Evolutionary conservation across 208 protist species (phyloP).

Genomic region (Wallacemonas sp.): DNA sequence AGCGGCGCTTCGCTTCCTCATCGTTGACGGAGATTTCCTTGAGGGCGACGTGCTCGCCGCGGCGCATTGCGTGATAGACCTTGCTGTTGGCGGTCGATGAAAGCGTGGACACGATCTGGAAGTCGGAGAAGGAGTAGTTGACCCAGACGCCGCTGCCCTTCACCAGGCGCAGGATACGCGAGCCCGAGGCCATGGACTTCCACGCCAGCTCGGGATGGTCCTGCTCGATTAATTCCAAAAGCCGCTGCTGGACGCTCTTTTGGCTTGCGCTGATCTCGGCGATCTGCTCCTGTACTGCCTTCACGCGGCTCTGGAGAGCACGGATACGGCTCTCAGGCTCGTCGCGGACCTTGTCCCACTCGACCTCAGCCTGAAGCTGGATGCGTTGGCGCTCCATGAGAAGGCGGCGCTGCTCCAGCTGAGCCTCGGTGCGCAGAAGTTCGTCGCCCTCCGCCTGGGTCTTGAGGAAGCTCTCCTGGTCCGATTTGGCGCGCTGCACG

Average conservation of each 20-base stretch:
- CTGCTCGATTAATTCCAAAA: constrained; percentile 48
- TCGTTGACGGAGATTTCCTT: constrained; percentile 66
- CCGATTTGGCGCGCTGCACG: constrained; percentile 31
- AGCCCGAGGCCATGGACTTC: constrained; percentile 61
- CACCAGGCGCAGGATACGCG: constrained; percentile 54
- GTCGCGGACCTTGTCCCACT: constrained; percentile 71
- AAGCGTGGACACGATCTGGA: constrained; percentile 47
- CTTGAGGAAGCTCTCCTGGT: constrained; percentile 32
- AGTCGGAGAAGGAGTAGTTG: constrained; percentile 64
- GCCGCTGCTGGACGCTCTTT: constrained; percentile 45
- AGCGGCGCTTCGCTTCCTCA: constrained; percentile 35
- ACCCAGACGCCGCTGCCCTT: constrained; percentile 75
- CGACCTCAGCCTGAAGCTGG: constrained; percentile 66
- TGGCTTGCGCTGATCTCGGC: constrained; percentile 34
- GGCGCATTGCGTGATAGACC: constrained; percentile 54
- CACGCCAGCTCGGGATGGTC: constrained; percentile 70
- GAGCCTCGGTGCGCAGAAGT: constrained; percentile 53
- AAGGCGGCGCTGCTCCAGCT: constrained; percentile 57
- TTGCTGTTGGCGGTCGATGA: constrained; percentile 69
- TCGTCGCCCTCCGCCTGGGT: constrained; percentile 36
- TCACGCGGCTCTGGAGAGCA: constrained; percentile 33
- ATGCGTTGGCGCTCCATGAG: constrained; percentile 63
- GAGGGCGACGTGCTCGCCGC: constrained; percentile 60
- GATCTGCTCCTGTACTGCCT: constrained; percentile 29
- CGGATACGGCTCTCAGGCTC: constrained; percentile 39